Conservation (phyloP, 225 moss, liverwort and hornwort genomes). For the Bryoerythrophyllum caledonicum region DNA sequence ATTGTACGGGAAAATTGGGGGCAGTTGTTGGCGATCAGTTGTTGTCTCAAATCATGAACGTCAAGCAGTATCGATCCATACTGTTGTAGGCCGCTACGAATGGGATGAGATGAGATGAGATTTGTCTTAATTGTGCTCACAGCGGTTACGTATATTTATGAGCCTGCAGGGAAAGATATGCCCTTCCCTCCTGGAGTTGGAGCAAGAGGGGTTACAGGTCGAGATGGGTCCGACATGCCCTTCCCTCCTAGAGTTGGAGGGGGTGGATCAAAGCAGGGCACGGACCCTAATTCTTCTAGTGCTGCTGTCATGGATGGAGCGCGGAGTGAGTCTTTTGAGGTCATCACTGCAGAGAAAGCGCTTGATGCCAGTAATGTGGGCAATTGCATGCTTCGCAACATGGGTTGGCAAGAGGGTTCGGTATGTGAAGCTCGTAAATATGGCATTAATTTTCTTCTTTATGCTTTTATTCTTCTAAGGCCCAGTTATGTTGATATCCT, state of each 20-base stretch:
- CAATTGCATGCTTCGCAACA: constrained; percentile 97
- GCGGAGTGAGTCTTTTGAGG: constrained; percentile 79
- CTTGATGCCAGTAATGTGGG: constrained; percentile 91
- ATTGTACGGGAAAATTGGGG: no score
- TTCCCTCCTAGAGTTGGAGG: constrained; percentile 52
- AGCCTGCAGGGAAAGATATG: constrained; percentile 69
- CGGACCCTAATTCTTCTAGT: constrained; percentile 27
- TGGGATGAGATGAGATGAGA: constrained; percentile 36
- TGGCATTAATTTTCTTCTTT: not conserved
- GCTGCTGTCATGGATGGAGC: constrained; percentile 78
- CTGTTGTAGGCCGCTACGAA: constrained; percentile 14
- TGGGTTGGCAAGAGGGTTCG: constrained; percentile 99
- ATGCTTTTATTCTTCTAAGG: not conserved
- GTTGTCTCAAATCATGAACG: constrained; percentile 48
- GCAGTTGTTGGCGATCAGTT: no score
- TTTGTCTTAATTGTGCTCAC: constrained; percentile 48
- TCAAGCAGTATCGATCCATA: constrained; percentile 25
- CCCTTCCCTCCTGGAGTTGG: constrained; percentile 78
- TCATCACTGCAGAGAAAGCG: constrained; percentile 88
- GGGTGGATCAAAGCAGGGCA: constrained; percentile 48
- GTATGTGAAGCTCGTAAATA: constrained; percentile 41
- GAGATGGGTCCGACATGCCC: constrained; percentile 87
- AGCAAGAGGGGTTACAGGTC: constrained; percentile 63
- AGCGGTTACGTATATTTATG: constrained; percentile 46
- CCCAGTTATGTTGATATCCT: not conserved